Evolutionary conservation across 176 grass and related monocot species (phyloP), one percentile per base, ranked within the genome.

Genomic region (Rhynchospora pubera): DNA sequence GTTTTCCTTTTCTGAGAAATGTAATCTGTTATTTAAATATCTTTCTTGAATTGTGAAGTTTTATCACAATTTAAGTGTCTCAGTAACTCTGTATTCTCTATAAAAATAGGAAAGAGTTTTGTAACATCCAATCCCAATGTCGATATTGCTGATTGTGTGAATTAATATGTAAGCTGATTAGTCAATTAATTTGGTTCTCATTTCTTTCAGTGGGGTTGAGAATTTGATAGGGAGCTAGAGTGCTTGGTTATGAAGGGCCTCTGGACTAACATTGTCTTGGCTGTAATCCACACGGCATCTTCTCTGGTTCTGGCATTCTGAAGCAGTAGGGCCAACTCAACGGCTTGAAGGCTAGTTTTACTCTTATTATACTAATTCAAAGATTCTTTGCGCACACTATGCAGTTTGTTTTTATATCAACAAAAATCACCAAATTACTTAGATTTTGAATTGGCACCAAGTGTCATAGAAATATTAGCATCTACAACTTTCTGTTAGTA

Each of bases 241-340:
- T 90, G 69, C 84, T 85, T 98, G 79, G 87, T 93, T 81, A 98
- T 90, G 90, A 90, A 79, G 46, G 92, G 94, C 1, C 89, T 78
- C 0, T 85, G 89, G 45, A 82, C 91, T 0, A 87, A 90, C 19
- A 82, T 74, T 22, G 84, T 98, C 15, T 94, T 94, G n/a, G 88
- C 77, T 1, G 92, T 90, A 79, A 94, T 98, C 55, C 94, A 89
- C 30, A 87, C 90, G 0, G 90, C 90, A 7, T 85, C 90, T 0
- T 67, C 92, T 8, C 87, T 89, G 45, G 87, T 86, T 1, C 77
- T 93, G 30, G 88, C 88, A 14, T 82, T 91, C 9, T 98, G 92
- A n/a, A 3, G 32, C 32, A 3, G 32, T 34, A 34, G 92, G 92
- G 92, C 62, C 85, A 94, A 65, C 95, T 98, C 51, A 93, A 98